A percentile compares a stretch with the other conserved stretches of the same genome.
phyloP scores from a whole-genome alignment of 2,329 filamentous ascomycete species.

The Pseudogymnoascus pannorum region DNA sequence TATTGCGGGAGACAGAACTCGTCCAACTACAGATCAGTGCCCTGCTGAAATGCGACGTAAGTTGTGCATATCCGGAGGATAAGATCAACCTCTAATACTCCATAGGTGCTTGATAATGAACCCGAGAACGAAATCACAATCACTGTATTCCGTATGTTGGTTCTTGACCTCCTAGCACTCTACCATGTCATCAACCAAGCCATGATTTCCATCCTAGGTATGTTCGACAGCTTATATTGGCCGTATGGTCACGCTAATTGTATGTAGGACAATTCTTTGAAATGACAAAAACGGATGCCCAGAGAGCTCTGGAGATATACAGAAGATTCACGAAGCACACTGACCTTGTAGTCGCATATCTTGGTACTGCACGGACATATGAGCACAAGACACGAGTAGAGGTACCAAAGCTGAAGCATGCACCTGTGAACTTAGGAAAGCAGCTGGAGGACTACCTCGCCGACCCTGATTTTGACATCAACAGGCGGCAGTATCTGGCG shows the following conservation, averaged over 20 bases:
- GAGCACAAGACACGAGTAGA: constrained; percentile 88
- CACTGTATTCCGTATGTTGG: constrained; percentile 84
- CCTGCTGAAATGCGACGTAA: constrained; percentile 80
- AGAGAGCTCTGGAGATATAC: constrained; percentile 86
- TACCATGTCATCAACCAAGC: constrained; percentile 96
- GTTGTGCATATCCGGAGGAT: constrained; percentile 29
- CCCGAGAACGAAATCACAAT: constrained; percentile 95
- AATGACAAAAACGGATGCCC: constrained; percentile 90
- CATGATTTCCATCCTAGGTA: constrained; percentile 92
- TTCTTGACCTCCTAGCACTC: constrained; percentile 78
- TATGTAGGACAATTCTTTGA: constrained; percentile 86
- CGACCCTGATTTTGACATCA: constrained; percentile 90
- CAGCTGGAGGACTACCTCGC: constrained; percentile 92
- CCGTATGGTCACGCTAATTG: constrained; percentile 17
- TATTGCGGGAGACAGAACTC: constrained; percentile 83
- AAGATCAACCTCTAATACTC: constrained; percentile 17
- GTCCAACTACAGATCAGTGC: constrained; percentile 84
- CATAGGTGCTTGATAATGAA: constrained; percentile 74
- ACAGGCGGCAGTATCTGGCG: constrained; percentile 83
- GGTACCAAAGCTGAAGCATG: constrained; percentile 95
- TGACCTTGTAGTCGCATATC: constrained; percentile 83
- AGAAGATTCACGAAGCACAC: constrained; percentile 87
- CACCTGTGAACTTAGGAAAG: constrained; percentile 80
- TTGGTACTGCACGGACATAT: constrained; percentile 79
- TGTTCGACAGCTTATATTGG: constrained; percentile 23